Evolutionary conservation across 495 filamentous ascomycete genomes (phyloP), one percentile per base, ranked within the genome.

Genomic region (Neurospora sp.): DNA sequence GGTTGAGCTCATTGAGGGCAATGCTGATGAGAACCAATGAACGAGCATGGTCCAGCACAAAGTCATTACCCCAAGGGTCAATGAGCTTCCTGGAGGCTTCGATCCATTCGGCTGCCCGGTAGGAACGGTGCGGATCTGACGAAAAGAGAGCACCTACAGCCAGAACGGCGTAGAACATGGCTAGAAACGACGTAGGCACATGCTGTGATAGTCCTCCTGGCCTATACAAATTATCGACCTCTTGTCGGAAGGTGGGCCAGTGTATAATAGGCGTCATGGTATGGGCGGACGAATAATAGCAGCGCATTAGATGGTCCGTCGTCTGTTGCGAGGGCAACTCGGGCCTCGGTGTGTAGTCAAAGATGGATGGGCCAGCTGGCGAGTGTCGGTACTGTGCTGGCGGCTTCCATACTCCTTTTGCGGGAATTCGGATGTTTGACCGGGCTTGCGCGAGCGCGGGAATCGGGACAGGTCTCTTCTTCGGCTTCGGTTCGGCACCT

Each of bases 141-240:
- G 88, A 90, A 79, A 93, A 93, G n/a, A 97, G 83, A 20, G 90
- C 89, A 39, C 96, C 96, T 72, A 93, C 91, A 2, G 95, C 94
- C 71, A 98, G 87, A 2, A 96, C 90, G 12, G 90, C 91, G 79
- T 94, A 97, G 74, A 98, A 88, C 44, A 96, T 85, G 12, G 94
- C 91, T 69, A 90, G 87, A 91, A 95, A 98, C 71, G 91, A 89
- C 23, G 54, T 66, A 66, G 54, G 54, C 23, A 35, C 54, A 66
- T 66, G 54, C 41, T 88, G 88, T 10, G 90, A 86, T n/a, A 90
- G 87, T 60, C 87, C 85, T 16, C 90, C 90, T 35, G 85, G 81
- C 62, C 86, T 89, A 81, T 98, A 98, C 23, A 95, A 85, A 20
- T 87, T 84, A 41, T 97, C 93, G 76, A 94, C 93, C 70, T 93